These are phyloP conservation scores for Akanthomyces lecanii DNA, from an alignment of 2,329 filamentous ascomycete genomes.

Conservation along the genomic window DNA sequence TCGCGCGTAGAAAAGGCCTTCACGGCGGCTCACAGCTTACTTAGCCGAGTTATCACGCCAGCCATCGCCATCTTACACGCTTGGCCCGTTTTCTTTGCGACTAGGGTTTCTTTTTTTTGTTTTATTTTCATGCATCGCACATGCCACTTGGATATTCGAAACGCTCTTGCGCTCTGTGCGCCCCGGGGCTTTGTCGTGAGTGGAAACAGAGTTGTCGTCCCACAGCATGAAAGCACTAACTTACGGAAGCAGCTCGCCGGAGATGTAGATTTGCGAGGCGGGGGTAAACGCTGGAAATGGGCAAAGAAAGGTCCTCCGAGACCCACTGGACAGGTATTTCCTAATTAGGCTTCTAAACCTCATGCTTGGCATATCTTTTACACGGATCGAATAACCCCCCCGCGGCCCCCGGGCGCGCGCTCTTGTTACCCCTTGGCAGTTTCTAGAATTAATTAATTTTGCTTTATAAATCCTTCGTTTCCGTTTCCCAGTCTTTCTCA, in stretches of 20 bases:
- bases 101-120: too few species aligned
- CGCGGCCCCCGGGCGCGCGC: neutral
- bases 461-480: neutral
- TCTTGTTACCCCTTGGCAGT: neutral
- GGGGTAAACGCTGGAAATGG: neutral
- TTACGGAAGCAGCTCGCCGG: neutral
- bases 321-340: slow-evolving; percentile 5
- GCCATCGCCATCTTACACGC: too few species aligned
- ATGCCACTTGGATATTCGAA: too few species aligned
- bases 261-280: neutral
- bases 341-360: slow-evolving; percentile 14
- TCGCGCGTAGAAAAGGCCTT: too few species aligned
- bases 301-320: neutral
- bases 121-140: too few species aligned
- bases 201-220: neutral
- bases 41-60: too few species aligned
- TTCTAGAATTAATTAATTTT: neutral
- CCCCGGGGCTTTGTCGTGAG: neutral
- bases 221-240: neutral
- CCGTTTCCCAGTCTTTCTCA: neutral
- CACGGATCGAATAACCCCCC: neutral
- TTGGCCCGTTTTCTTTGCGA: too few species aligned
- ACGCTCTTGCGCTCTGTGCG: too few species aligned
- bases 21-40: too few species aligned
- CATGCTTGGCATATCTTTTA: neutral